A percentile compares a stretch with the other conserved stretches of the same genome.
Conservation (phyloP, 306 rosid genomes). For the Quercus parvula region DNA sequence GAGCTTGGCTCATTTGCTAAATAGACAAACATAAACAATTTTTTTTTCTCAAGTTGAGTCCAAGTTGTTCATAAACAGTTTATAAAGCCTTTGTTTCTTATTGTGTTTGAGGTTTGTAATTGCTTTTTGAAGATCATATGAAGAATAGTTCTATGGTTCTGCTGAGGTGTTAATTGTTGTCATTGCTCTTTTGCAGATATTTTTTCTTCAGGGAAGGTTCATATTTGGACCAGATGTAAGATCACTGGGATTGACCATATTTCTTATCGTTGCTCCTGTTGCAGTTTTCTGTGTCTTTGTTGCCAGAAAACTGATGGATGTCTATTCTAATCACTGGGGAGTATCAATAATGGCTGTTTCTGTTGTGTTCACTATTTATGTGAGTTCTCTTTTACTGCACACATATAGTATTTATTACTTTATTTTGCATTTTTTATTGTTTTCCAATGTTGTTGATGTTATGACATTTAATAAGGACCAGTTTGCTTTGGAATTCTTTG, state of each 20-base stretch:
- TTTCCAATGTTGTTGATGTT: slow-evolving; percentile 2
- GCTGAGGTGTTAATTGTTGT: slow-evolving; percentile 15
- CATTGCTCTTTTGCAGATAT: slow-evolving; percentile 60
- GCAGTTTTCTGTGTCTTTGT: slow-evolving; percentile 83
- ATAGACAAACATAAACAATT: too few species aligned
- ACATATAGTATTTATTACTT: background rate
- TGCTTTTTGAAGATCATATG: background rate
- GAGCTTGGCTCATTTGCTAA: too few species aligned
- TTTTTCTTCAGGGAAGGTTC: slow-evolving; percentile 87
- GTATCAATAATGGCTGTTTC: slow-evolving; percentile 58
- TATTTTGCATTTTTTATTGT: background rate
- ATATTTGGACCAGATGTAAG: slow-evolving; percentile 99
- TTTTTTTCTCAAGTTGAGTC: too few species aligned
- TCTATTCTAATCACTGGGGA: slow-evolving; percentile 69
- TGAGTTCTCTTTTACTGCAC: slow-evolving; percentile 42
- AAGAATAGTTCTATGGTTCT: background rate
- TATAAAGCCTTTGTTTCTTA: background rate
- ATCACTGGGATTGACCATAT: slow-evolving; percentile 78
- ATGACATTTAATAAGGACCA: slow-evolving; percentile 14
- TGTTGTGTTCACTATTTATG: slow-evolving; percentile 67
- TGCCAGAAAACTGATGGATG: slow-evolving; percentile 79
- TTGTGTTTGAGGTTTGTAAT: background rate
- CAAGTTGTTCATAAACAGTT: too few species aligned
- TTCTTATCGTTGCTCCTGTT: slow-evolving; percentile 84
- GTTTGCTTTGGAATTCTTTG: background rate